phyloP scores from a whole-genome alignment of 202 grass and related monocot species.

The Brachypodium distachyon region DNA sequence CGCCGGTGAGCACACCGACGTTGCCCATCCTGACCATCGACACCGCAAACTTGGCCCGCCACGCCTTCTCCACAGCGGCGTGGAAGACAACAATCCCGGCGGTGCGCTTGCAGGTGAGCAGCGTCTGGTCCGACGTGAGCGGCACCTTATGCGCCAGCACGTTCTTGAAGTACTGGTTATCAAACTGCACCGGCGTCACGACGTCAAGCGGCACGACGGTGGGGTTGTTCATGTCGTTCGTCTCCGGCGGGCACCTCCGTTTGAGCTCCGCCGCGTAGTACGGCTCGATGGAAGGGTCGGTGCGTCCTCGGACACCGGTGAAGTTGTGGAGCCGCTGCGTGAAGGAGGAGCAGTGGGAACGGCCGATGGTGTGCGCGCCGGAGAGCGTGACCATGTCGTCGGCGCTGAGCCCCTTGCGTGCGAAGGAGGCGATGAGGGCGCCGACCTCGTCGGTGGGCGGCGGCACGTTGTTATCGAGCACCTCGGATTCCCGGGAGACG shows the following conservation, averaged over 20 bases:
- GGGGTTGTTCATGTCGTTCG: not conserved
- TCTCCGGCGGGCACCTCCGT: not conserved
- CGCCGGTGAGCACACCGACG: slow-evolving; percentile 30
- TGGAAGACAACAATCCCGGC: not conserved
- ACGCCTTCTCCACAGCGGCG: slow-evolving; percentile 1
- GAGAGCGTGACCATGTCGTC: slow-evolving; percentile 49
- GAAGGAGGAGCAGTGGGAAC: slow-evolving; percentile 40
- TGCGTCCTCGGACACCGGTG: not conserved
- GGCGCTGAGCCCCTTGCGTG: slow-evolving; percentile 15
- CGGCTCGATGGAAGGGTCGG: slow-evolving; percentile 19
- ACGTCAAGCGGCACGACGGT: slow-evolving; percentile 13
- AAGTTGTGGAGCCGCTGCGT: slow-evolving; percentile 39
- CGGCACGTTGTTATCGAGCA: slow-evolving; percentile 19
- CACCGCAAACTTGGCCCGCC: slow-evolving; percentile 23
- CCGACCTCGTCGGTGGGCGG: not conserved
- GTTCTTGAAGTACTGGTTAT: slow-evolving; percentile 57
- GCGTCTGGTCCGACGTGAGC: slow-evolving; percentile 40
- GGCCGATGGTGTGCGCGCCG: slow-evolving; percentile 49
- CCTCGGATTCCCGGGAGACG: slow-evolving; percentile 41
- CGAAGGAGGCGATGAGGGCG: slow-evolving; percentile 10
- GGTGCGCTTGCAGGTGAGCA: not conserved
- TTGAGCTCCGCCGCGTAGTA: slow-evolving; percentile 5
- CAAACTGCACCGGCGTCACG: not conserved
- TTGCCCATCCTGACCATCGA: slow-evolving; percentile 45
- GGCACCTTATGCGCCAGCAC: slow-evolving; percentile 15